A percentile compares a stretch with the other conserved stretches of the same genome.
These are phyloP conservation scores for Diaporthe ilicicola DNA, from an alignment of 2,329 filamentous ascomycete species.

Conservation along the genomic window DNA sequence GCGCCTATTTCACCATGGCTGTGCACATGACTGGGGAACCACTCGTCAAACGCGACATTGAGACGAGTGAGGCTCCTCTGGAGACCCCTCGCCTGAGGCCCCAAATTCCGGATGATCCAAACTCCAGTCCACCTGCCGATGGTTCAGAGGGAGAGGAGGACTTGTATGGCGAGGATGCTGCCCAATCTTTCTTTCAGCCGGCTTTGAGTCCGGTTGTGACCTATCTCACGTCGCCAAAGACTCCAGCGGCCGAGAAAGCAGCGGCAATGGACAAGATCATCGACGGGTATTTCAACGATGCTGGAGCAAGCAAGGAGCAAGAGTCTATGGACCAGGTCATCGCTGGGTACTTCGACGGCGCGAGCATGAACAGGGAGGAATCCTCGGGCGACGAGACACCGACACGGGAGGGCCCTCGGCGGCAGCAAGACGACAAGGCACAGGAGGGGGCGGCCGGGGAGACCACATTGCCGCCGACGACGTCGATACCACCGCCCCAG, in stretches of 20 bases:
- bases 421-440: not conserved
- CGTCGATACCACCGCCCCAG: slow-evolving; percentile 28
- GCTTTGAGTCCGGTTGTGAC: slow-evolving; percentile 65
- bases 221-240: slow-evolving; percentile 62
- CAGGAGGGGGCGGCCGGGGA: not conserved
- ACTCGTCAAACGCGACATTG: not conserved
- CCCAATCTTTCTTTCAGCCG: slow-evolving; percentile 67
- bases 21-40: not conserved
- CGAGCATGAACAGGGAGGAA: not conserved
- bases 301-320: slow-evolving; percentile 15
- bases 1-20: not conserved
- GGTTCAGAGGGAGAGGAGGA: slow-evolving; percentile 45
- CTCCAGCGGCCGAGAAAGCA: slow-evolving; percentile 65
- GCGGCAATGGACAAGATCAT: slow-evolving; percentile 58
- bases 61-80: not conserved
- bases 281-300: slow-evolving; percentile 47
- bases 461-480: not conserved
- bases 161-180: slow-evolving; percentile 60
- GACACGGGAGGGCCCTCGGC: not conserved
- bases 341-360: slow-evolving; percentile 7
- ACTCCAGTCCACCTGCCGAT: slow-evolving; percentile 29
- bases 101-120: slow-evolving; percentile 6
- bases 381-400: slow-evolving; percentile 19
- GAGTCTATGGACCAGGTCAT: slow-evolving; percentile 29
- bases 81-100: slow-evolving; percentile 6